phyloP scores from a whole-genome alignment of 2,329 filamentous ascomycete species.

The Diaporthe sp. region DNA sequence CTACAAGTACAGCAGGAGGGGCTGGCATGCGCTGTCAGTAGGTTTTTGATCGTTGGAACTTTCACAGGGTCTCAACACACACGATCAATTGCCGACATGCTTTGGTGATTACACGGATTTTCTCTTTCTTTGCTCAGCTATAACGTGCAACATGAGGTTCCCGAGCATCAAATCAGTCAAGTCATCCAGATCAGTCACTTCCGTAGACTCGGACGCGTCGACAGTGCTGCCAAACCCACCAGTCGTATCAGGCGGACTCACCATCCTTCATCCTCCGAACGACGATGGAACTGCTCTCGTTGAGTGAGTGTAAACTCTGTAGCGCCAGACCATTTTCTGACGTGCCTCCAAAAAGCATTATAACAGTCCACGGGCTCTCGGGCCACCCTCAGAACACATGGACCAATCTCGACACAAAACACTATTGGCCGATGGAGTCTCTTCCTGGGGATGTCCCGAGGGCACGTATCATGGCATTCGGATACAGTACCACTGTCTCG shows the following conservation, averaged over 20 bases:
- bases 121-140: neutral
- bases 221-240: neutral
- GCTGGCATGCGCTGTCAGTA: neutral
- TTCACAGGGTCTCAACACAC: neutral
- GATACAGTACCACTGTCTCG: constrained; percentile 5
- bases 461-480: constrained; percentile 25
- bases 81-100: neutral
- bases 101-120: neutral
- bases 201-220: constrained; percentile 2
- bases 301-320: neutral
- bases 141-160: constrained; percentile 3
- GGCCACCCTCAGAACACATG: constrained; percentile 28
- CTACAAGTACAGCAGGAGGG: neutral
- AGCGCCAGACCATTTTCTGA: neutral
- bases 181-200: neutral
- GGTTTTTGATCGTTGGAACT: neutral
- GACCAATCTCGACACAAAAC: constrained; percentile 23
- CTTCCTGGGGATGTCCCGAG: constrained; percentile 16
- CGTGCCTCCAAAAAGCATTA: constrained; percentile 1
- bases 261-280: neutral
- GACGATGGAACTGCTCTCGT: constrained; percentile 10
- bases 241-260: neutral
- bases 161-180: neutral
- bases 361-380: constrained; percentile 24
- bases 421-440: constrained; percentile 23